Percentiles rank a stretch among this genome's conserved stretches.
Conservation (phyloP, 1,284 basidiomycete genomes). For the Ustilago tritici region DNA sequence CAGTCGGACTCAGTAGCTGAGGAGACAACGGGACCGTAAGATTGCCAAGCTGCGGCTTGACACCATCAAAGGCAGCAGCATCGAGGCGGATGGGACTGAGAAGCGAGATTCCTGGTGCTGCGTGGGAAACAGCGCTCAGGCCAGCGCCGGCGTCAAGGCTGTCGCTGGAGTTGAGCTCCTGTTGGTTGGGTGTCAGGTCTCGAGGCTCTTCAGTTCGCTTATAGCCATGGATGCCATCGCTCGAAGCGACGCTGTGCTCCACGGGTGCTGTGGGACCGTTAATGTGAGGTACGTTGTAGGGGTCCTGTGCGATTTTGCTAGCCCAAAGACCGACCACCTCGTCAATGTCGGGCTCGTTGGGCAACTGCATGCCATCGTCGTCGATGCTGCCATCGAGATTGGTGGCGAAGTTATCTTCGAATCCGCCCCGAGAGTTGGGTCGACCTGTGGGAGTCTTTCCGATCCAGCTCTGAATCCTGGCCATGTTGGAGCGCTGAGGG, state of each 20-base stretch:
- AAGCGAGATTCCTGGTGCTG: conserved; percentile 33
- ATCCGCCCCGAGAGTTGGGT: conserved; percentile 19
- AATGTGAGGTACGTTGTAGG: conserved; percentile 20
- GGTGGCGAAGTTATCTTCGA: conserved; percentile 19
- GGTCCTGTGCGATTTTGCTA: conserved; percentile 29
- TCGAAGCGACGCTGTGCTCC: conserved; percentile 1
- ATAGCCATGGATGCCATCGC: background rate
- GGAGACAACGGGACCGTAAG: conserved; percentile 24
- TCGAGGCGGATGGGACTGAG: conserved; percentile 60
- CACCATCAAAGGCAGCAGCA: conserved; percentile 35
- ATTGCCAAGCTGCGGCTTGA: conserved; percentile 39
- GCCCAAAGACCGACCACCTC: conserved; percentile 48
- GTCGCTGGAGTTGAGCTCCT: background rate
- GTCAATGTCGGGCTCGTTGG: conserved; percentile 29
- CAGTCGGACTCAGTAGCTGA: conserved; percentile 31
- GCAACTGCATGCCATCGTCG: conserved; percentile 12
- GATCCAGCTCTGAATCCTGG: conserved; percentile 49
- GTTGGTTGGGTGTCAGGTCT: background rate
- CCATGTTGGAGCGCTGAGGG: conserved; percentile 36
- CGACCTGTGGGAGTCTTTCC: conserved; percentile 35
- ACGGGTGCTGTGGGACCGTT: conserved; percentile 19
- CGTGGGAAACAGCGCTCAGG: conserved; percentile 2
- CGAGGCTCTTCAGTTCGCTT: background rate
- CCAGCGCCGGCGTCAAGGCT: background rate
- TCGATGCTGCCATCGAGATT: conserved; percentile 1